A percentile compares a stretch with the other conserved stretches of the same genome.
phyloP scores from a whole-genome alignment of 306 rosid genomes.

The Gastrolobium bilobum region DNA sequence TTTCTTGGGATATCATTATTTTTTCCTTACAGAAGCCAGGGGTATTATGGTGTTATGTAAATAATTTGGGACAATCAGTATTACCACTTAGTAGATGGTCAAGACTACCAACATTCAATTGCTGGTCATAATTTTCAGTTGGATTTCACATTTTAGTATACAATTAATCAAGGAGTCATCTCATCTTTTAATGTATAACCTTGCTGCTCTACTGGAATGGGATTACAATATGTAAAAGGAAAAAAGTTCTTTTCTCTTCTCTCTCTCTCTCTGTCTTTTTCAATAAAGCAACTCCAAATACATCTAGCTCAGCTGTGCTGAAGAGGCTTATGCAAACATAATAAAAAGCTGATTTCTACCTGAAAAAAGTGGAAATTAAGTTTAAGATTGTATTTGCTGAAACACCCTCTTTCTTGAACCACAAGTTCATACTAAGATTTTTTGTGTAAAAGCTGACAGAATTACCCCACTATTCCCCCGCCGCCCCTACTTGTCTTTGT shows the following conservation, averaged over 20 bases:
- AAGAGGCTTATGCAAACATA: background rate
- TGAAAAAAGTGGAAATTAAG: background rate
- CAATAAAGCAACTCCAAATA: background rate
- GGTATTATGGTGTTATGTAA: conserved; percentile 1
- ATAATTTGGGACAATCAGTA: conserved; percentile 21
- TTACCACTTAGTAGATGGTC: conserved; percentile 32
- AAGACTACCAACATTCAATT: conserved; percentile 5
- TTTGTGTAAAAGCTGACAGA: conserved; percentile 32
- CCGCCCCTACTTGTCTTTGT: background rate
- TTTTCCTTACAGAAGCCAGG: background rate
- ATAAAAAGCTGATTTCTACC: background rate
- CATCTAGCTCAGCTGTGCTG: conserved; percentile 9
- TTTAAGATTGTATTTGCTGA: conserved; percentile 1
- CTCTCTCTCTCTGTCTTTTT: background rate
- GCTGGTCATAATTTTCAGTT: conserved; percentile 1
- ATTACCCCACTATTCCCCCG: conserved; percentile 6
- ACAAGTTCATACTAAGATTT: conserved; percentile 20
- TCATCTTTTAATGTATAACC: background rate
- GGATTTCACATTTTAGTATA: conserved; percentile 33
- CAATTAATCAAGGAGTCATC: conserved; percentile 3
- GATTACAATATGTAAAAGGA: conserved; percentile 20
- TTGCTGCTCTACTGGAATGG: conserved; percentile 22
- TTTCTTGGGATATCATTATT: background rate
- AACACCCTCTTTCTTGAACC: conserved; percentile 10
- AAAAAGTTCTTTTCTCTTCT: background rate